Percentiles rank a stretch among this genome's conserved stretches.
Conservation (phyloP, 2,329 filamentous ascomycete species). For the Stagonosporopsis rhizophila region DNA sequence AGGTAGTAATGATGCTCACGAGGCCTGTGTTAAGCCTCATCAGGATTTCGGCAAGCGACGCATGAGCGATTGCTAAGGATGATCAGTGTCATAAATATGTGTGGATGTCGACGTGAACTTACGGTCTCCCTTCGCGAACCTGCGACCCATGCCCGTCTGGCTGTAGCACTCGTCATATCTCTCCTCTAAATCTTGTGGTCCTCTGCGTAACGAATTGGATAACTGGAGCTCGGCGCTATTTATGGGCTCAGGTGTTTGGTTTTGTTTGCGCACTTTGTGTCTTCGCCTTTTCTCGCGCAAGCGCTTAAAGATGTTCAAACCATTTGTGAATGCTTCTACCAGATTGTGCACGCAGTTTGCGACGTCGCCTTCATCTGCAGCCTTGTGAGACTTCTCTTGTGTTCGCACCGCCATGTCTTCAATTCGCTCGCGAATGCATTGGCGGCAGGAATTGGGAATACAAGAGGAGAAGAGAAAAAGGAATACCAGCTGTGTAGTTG, state of each 20-base stretch:
- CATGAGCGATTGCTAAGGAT: slow-evolving; percentile 53
- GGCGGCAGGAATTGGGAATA: slow-evolving; percentile 17
- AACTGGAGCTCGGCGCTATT: slow-evolving; percentile 49
- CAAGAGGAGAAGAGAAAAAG: slow-evolving; percentile 26
- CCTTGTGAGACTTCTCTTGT: slow-evolving; percentile 26
- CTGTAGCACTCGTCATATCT: slow-evolving; percentile 51
- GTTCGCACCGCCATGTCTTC: slow-evolving; percentile 35
- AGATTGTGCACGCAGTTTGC: slow-evolving; percentile 50
- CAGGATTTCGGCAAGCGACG: slow-evolving; percentile 54
- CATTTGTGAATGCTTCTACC: slow-evolving; percentile 54
- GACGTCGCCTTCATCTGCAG: slow-evolving; percentile 36
- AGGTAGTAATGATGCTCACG: slow-evolving; percentile 55
- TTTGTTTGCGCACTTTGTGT: slow-evolving; percentile 38
- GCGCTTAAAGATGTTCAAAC: slow-evolving; percentile 55
- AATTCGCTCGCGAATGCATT: slow-evolving; percentile 16
- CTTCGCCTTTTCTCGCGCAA: slow-evolving; percentile 46
- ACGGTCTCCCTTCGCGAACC: slow-evolving; percentile 56
- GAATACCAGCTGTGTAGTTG: slow-evolving; percentile 22
- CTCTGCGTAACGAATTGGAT: slow-evolving; percentile 50
- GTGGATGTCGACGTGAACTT: slow-evolving; percentile 22
- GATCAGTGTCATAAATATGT: background rate
- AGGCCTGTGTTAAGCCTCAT: slow-evolving; percentile 57
- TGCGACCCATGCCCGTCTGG: slow-evolving; percentile 41
- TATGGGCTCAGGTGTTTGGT: slow-evolving; percentile 24
- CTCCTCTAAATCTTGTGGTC: slow-evolving; percentile 52